A percentile compares a stretch with the other conserved stretches of the same genome.
Evolutionary conservation across 345 rosid species (phyloP).

Genomic region (Bruguiera gymnorhiza): DNA sequence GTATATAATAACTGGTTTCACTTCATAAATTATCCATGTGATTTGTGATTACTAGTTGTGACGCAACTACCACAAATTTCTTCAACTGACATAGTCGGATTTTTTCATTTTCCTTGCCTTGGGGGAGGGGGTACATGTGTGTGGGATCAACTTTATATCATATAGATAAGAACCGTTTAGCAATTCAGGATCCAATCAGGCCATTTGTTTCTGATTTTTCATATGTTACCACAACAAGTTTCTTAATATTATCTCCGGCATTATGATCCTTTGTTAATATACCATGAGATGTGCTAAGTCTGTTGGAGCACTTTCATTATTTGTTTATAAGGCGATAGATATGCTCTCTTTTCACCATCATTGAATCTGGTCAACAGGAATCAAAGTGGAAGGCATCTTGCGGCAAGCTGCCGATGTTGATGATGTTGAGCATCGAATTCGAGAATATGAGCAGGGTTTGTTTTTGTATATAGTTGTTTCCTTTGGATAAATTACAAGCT

Average conservation of each 20-base stretch:
- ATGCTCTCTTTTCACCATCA: background rate
- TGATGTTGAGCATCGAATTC: conserved; percentile 84
- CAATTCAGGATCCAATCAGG: background rate
- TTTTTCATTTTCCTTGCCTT: background rate
- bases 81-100: background rate
- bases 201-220: background rate
- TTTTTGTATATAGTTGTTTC: conserved; percentile 13
- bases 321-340: background rate
- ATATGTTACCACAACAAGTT: background rate
- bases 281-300: background rate
- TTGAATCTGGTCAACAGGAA: conserved; percentile 55
- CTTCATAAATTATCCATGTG: background rate
- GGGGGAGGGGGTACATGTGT: background rate
- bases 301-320: background rate
- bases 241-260: background rate
- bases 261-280: background rate
- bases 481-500: conserved; percentile 4
- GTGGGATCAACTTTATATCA: no score
- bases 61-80: background rate
- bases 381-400: conserved; percentile 87
- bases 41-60: background rate
- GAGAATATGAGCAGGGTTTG: conserved; percentile 89
- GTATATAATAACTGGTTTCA: no score
- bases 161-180: background rate
- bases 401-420: conserved; percentile 99